Evolutionary conservation across 208 protist species (phyloP).

Genomic region (Angomonas ambiguus): DNA sequence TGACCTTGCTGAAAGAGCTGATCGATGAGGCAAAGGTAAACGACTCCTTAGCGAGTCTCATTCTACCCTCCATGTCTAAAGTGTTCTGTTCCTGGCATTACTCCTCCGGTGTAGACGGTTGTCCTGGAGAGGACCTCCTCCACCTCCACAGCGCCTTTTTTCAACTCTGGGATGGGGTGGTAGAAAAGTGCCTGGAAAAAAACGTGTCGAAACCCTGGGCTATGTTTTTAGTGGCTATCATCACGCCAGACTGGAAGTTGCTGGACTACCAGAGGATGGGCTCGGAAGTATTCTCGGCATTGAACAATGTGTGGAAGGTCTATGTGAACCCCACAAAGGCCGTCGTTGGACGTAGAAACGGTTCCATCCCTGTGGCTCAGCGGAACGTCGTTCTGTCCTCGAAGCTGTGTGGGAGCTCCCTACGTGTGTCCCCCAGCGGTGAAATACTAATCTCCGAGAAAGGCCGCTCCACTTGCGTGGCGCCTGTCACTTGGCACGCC

Average conservation of each 20-base stretch:
- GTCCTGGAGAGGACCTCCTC: conserved; percentile 67
- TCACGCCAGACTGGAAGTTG: conserved; percentile 50
- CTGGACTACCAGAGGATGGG: conserved; percentile 61
- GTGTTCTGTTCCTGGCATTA: conserved; percentile 82
- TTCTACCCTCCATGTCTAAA: conserved; percentile 78
- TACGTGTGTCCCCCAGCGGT: conserved; percentile 50
- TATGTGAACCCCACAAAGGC: neutral
- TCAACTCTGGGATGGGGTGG: conserved; percentile 57
- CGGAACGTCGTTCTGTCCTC: conserved; percentile 40
- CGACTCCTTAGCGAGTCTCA: conserved; percentile 37
- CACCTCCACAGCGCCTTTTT: conserved; percentile 79
- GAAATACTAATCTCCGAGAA: conserved; percentile 44
- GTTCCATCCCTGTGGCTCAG: conserved; percentile 33
- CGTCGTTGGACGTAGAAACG: conserved; percentile 24
- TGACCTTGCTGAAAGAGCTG: conserved; percentile 69
- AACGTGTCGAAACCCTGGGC: conserved; percentile 30
- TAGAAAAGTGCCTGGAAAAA: conserved; percentile 17
- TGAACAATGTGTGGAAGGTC: conserved; percentile 20
- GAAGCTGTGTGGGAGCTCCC: conserved; percentile 28
- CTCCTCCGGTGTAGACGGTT: conserved; percentile 74
- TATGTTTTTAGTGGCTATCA: conserved; percentile 46
- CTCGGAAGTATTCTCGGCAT: conserved; percentile 13
- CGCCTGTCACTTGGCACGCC: conserved; percentile 43
- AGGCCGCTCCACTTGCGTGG: conserved; percentile 65
- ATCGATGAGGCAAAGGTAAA: conserved; percentile 68